Conservation (phyloP, 2,329 filamentous ascomycete species). For the Pyricularia sp. region DNA sequence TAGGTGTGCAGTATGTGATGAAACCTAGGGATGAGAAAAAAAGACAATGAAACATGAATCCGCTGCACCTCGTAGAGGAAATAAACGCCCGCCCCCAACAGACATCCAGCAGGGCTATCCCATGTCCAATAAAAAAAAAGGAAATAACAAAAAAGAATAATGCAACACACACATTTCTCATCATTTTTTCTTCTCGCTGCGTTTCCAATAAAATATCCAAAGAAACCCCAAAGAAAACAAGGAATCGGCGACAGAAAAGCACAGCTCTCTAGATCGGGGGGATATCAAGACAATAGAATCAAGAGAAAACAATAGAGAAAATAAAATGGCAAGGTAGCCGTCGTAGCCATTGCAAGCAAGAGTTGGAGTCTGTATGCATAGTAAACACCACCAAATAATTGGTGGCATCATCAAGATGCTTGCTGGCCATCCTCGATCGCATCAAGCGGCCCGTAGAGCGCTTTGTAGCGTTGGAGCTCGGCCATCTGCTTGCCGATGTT, state of each 20-base stretch:
- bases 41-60: background rate
- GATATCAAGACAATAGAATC: background rate
- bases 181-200: slow-evolving; percentile 1
- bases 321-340: background rate
- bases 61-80: background rate
- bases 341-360: background rate
- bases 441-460: slow-evolving; percentile 32
- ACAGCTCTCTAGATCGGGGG: background rate
- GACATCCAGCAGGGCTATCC: background rate
- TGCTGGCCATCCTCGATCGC: background rate
- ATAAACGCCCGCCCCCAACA: background rate
- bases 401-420: background rate
- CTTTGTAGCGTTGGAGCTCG: slow-evolving; percentile 54
- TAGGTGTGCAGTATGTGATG: background rate
- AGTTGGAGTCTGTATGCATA: background rate
- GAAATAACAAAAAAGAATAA: slow-evolving; percentile 7
- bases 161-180: slow-evolving; percentile 7
- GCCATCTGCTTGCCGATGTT: slow-evolving; percentile 51
- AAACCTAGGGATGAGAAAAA: background rate
- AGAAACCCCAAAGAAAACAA: background rate
- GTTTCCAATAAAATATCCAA: slow-evolving; percentile 1
- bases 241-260: background rate
- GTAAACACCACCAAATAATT: background rate
- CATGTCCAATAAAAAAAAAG: background rate
- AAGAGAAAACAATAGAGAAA: background rate